phyloP scores from a whole-genome alignment of 495 filamentous ascomycete species.

The Neohortaea acidophila region DNA sequence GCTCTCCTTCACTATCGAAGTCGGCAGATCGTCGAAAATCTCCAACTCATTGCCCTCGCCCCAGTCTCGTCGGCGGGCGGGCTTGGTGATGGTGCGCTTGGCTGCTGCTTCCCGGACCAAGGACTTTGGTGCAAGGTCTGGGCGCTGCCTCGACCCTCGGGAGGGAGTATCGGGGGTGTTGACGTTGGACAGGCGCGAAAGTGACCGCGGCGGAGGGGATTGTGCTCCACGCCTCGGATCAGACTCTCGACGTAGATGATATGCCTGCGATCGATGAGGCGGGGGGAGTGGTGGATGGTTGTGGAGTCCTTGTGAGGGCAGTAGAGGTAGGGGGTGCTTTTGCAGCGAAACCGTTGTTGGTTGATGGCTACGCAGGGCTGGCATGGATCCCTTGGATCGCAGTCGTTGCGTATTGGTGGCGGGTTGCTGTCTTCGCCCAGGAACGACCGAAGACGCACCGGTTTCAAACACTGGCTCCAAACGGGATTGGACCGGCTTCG shows the following conservation, averaged over 20 bases:
- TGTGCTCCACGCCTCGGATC: slow-evolving; percentile 36
- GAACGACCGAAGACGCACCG: slow-evolving; percentile 56
- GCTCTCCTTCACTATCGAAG: slow-evolving; percentile 64
- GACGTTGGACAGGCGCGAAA: slow-evolving; percentile 36
- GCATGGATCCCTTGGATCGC: slow-evolving; percentile 75
- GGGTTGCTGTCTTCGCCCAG: slow-evolving; percentile 53
- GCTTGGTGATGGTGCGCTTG: slow-evolving; percentile 57
- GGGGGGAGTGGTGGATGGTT: slow-evolving; percentile 64
- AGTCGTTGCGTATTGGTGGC: slow-evolving; percentile 61
- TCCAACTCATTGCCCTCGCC: slow-evolving; percentile 88
- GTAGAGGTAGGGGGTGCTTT: slow-evolving; percentile 49
- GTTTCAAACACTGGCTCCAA: slow-evolving; percentile 89
- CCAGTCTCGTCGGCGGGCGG: slow-evolving; percentile 55
- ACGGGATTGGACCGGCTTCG: slow-evolving; percentile 48
- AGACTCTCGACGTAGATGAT: slow-evolving; percentile 58
- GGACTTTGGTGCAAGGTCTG: slow-evolving; percentile 27
- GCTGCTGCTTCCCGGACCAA: slow-evolving; percentile 41
- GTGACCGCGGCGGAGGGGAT: slow-evolving; percentile 34
- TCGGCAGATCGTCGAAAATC: slow-evolving; percentile 87
- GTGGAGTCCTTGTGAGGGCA: slow-evolving; percentile 61
- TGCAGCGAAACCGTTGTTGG: slow-evolving; percentile 1
- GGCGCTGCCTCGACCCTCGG: slow-evolving; percentile 15
- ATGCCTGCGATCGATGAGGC: slow-evolving; percentile 12
- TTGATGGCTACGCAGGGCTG: slow-evolving; percentile 46
- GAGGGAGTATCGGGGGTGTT: slow-evolving; percentile 33